These are phyloP conservation scores for Pleurotus platypus DNA, from an alignment of 768 basidiomycete genomes.

Conservation along the genomic window DNA sequence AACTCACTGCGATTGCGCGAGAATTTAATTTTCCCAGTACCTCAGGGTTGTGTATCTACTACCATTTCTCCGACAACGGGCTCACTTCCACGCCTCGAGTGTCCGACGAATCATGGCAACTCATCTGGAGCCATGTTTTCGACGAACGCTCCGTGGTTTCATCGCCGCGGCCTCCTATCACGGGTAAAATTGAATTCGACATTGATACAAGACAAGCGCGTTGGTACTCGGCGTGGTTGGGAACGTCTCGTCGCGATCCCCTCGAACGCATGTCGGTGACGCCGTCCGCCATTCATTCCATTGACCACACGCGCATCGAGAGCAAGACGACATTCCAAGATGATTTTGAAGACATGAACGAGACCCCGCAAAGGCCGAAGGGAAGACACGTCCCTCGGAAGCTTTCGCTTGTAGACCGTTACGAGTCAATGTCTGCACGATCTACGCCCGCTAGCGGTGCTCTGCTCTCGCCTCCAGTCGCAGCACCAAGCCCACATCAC, in stretches of 20 bases:
- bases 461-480: constrained; percentile 22
- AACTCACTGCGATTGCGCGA: constrained; percentile 73
- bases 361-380: not conserved
- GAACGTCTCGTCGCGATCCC: constrained; percentile 40
- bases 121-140: constrained; percentile 64
- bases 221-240: constrained; percentile 76
- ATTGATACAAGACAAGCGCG: constrained; percentile 71
- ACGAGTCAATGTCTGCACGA: constrained; percentile 41
- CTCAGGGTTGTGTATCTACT: constrained; percentile 74
- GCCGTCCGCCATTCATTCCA: constrained; percentile 36
- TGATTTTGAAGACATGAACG: constrained; percentile 27
- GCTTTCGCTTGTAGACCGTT: constrained; percentile 65
- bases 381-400: constrained; percentile 60
- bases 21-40: constrained; percentile 82
- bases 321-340: constrained; percentile 46
- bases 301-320: constrained; percentile 51
- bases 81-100: constrained; percentile 62
- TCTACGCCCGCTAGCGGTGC: constrained; percentile 25
- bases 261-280: constrained; percentile 36
- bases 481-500: constrained; percentile 27
- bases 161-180: constrained; percentile 50
- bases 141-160: constrained; percentile 30
- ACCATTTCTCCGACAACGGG: constrained; percentile 59
- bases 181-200: constrained; percentile 84
- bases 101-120: constrained; percentile 74